A percentile compares a stretch with the other conserved stretches of the same genome.
Evolutionary conservation across 1,284 basidiomycete genomes (phyloP).

Genomic region (Rhodotorula sp.): DNA sequence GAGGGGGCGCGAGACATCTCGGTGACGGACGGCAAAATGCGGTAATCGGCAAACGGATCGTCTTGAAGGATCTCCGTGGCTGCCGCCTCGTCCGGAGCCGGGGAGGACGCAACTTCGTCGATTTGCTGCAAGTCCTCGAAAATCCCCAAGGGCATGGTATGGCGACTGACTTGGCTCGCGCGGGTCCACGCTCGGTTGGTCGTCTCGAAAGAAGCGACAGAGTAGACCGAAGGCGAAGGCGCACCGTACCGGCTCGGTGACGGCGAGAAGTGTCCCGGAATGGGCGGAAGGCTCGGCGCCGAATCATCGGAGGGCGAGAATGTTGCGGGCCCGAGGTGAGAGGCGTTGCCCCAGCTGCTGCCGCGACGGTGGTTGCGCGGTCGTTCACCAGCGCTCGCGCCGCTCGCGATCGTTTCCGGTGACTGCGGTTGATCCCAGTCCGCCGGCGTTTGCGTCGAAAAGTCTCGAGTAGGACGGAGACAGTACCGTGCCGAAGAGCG

Average conservation of each 20-base stretch:
- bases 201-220: slow-evolving; percentile 22
- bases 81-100: not conserved
- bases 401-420: not conserved
- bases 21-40: no score
- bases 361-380: slow-evolving; percentile 3
- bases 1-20: no score
- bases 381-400: no score
- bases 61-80: not conserved
- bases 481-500: not conserved
- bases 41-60: no score
- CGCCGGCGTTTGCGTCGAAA: slow-evolving; percentile 22
- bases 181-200: not conserved
- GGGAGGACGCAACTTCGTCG: not conserved
- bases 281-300: not conserved
- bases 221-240: slow-evolving; percentile 33
- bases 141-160: not conserved
- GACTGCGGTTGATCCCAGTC: not conserved
- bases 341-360: not conserved
- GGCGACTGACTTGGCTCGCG: slow-evolving; percentile 1
- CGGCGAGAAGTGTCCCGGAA: slow-evolving; percentile 6
- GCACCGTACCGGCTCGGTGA: not conserved
- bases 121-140: not conserved
- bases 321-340: not conserved
- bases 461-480: slow-evolving; percentile 14
- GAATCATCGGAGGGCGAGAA: not conserved